Percentiles rank a stretch among this genome's conserved stretches.
These are phyloP conservation scores for Gossypium arboreum DNA, from an alignment of 345 rosid species.

Conservation along the genomic window DNA sequence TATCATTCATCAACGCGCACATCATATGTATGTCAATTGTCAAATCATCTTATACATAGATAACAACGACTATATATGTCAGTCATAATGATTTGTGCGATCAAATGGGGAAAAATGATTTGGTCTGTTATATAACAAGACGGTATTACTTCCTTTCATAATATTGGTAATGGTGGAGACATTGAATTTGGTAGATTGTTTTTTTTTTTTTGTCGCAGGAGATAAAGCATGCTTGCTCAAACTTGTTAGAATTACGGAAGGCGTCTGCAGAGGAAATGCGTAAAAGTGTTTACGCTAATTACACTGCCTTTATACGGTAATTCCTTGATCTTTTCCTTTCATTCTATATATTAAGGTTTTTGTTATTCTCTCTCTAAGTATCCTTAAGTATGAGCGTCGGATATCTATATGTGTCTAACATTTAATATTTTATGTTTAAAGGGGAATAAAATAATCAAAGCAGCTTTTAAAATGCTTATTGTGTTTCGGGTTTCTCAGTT, in stretches of 20 bases:
- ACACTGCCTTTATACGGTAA: conserved; percentile 75
- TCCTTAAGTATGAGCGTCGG: background rate
- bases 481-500: background rate
- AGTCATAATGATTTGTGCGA: background rate
- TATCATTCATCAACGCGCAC: background rate
- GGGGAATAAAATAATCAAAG: too few species aligned
- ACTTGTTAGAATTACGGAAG: conserved; percentile 72
- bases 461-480: background rate
- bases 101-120: background rate
- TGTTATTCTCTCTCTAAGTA: background rate
- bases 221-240: conserved; percentile 53
- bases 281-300: conserved; percentile 86
- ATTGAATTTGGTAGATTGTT: background rate
- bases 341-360: background rate
- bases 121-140: background rate
- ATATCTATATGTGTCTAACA: too few species aligned
- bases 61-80: background rate
- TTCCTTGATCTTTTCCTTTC: background rate
- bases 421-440: too few species aligned
- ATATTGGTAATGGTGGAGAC: background rate
- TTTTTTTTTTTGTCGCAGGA: conserved; percentile 37
- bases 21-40: background rate
- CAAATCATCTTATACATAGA: background rate
- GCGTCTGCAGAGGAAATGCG: conserved; percentile 99
- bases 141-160: background rate